Evolutionary conservation across 164 flowering plant species (phyloP).

Genomic region (Echeveria elegans): DNA sequence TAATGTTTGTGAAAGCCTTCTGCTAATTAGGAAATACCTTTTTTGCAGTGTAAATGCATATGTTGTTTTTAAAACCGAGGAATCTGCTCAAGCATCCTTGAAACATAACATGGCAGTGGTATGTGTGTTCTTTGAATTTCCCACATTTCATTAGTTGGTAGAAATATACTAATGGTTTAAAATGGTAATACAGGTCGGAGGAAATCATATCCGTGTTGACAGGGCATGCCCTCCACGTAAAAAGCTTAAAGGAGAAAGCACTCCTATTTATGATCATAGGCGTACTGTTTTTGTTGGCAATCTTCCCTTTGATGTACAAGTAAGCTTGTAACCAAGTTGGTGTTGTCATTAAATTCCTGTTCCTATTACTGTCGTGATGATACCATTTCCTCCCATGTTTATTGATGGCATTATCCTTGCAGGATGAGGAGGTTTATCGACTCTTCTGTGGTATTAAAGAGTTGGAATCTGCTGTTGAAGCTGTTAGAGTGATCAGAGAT

Average conservation of each 20-base stretch:
- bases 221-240: conserved; percentile 96
- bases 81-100: conserved; percentile 74
- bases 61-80: conserved; percentile 72
- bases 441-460: conserved; percentile 53
- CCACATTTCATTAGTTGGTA: background rate
- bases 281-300: conserved; percentile 95
- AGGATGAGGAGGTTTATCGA: conserved; percentile 93
- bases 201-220: conserved; percentile 91
- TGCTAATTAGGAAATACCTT: background rate
- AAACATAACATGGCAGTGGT: conserved; percentile 85
- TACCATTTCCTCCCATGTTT: background rate
- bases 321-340: conserved; percentile 13
- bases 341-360: background rate
- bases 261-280: conserved; percentile 61
- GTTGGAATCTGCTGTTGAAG: conserved; percentile 63
- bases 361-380: background rate
- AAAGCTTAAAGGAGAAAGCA: conserved; percentile 64
- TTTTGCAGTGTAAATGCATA: conserved; percentile 78
- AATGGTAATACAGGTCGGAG: conserved; percentile 47
- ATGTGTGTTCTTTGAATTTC: conserved; percentile 10
- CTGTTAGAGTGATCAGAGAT: conserved; percentile 77
- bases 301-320: conserved; percentile 96
- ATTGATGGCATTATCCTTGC: conserved; percentile 11
- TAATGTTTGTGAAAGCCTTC: background rate
- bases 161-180: conserved; percentile 2